A percentile compares a stretch with the other conserved stretches of the same genome.
These are phyloP conservation scores for Pleurotus platypus DNA, from an alignment of 768 basidiomycete genomes.

Conservation along the genomic window DNA sequence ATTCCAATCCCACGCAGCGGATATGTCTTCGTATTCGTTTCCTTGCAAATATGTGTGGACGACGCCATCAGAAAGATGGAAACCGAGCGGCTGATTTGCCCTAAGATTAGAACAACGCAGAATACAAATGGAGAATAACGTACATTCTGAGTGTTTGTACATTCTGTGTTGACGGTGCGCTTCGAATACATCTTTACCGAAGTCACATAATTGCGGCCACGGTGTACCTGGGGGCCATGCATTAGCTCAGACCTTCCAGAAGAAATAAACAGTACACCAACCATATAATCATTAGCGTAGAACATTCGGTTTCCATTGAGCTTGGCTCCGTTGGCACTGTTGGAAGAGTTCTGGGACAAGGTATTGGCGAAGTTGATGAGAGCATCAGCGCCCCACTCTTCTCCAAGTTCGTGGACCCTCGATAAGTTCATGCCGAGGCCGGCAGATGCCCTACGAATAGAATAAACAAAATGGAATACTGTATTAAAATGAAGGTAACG, in stretches of 20 bases:
- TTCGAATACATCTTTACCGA: conserved; percentile 63
- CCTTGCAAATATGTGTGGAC: conserved; percentile 63
- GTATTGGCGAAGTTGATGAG: conserved; percentile 34
- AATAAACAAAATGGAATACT: neutral
- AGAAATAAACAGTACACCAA: conserved; percentile 17
- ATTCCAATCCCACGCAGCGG: conserved; percentile 76
- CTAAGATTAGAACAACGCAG: neutral
- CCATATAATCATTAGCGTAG: conserved; percentile 69
- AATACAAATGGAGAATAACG: conserved; percentile 10
- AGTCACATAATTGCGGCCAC: conserved; percentile 55
- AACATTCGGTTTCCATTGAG: conserved; percentile 61
- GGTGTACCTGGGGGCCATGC: conserved; percentile 46
- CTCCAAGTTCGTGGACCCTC: conserved; percentile 44
- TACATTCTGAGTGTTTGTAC: conserved; percentile 61
- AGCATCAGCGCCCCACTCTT: conserved; percentile 44
- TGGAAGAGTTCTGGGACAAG: conserved; percentile 30
- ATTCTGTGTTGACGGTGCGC: conserved; percentile 60
- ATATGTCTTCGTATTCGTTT: conserved; percentile 70
- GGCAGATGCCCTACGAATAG: conserved; percentile 43
- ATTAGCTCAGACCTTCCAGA: neutral
- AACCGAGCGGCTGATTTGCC: conserved; percentile 48
- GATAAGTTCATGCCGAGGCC: conserved; percentile 58
- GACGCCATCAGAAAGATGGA: conserved; percentile 67
- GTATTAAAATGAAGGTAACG: conserved; percentile 11
- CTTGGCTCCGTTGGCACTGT: conserved; percentile 48